Evolutionary conservation across 2,329 filamentous ascomycete genomes (phyloP).

Genomic region (Ophiostoma angusticollis): DNA sequence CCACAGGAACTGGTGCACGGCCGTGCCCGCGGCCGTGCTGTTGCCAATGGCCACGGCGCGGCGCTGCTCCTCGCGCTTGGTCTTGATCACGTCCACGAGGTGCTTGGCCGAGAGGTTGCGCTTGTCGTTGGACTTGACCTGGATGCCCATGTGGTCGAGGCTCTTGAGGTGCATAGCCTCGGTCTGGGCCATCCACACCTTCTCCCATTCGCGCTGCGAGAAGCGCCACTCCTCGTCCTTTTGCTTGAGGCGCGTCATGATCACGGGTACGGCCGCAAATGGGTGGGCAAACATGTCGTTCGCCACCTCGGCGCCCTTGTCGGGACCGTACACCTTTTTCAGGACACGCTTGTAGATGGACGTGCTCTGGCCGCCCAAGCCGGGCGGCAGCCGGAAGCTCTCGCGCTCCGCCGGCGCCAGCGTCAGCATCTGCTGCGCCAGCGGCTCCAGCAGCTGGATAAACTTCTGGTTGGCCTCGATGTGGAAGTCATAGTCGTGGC

Average conservation of each 20-base stretch:
- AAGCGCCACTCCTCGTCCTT: slow-evolving; percentile 98
- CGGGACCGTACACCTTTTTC: slow-evolving; percentile 89
- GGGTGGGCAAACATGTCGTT: slow-evolving; percentile 76
- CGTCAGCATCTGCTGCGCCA: slow-evolving; percentile 77
- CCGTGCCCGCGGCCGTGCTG: slow-evolving; percentile 35
- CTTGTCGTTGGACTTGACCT: slow-evolving; percentile 81
- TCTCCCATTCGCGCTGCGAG: slow-evolving; percentile 91
- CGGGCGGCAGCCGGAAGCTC: slow-evolving; percentile 65
- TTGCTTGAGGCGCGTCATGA: slow-evolving; percentile 81
- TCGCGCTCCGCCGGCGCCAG: slow-evolving; percentile 62
- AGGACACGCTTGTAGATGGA: slow-evolving; percentile 95
- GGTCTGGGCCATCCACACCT: slow-evolving; percentile 94
- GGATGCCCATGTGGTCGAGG: slow-evolving; percentile 90
- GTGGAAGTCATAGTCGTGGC: slow-evolving; percentile 97
- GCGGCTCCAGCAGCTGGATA: slow-evolving; percentile 88
- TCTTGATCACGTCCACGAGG: slow-evolving; percentile 79
- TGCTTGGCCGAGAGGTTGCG: slow-evolving; percentile 82
- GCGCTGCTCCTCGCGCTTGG: slow-evolving; percentile 82
- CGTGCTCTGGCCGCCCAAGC: slow-evolving; percentile 82
- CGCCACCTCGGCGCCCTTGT: slow-evolving; percentile 73
- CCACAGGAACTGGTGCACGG: slow-evolving; percentile 59
- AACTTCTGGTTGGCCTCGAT: slow-evolving; percentile 92
- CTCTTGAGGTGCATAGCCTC: slow-evolving; percentile 92
- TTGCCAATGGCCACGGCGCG: slow-evolving; percentile 46
- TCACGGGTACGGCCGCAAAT: slow-evolving; percentile 75